Base-by-base conservation (phyloP, 2,329 filamentous ascomycete species). In the Aspergillus chevalieri region DNA sequence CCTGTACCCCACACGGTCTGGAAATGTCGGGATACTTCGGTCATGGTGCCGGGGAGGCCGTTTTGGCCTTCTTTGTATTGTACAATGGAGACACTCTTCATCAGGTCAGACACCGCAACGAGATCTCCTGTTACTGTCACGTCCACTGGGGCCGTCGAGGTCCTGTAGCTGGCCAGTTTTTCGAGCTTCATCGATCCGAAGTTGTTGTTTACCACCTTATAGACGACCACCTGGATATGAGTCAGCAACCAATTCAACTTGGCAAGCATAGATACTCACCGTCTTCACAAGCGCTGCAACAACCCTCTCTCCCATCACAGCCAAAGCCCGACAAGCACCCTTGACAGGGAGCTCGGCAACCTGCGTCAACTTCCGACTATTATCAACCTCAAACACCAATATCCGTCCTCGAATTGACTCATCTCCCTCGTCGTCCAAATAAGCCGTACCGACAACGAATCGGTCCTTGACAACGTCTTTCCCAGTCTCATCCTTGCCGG, bases 261-360 rank as follows among this genome's bases (percentile, higher is more conserved):
- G 10, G 14, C 24, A 46, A 24, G 21, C 44, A 6, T 46, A 21
- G 17, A 12, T 17, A 41, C 74, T 64, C 52, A 94, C 85, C 1
- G 90, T 95, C 71, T 96, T 97, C 50, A 89, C 84, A n/a, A 97
- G 76, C 0, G 86, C 90, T 1, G 89, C 89, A 19, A 96, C 86
- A 44, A 98, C 85, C 52, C 85, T 84, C 51, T 85, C 85, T 21
- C 82, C 82, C 54, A 93, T 77, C 48, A 91, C 81, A 2, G 80
- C 86, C 22, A 98, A 69, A 51, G 86, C 86, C 50, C 90, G 82
- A 65, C 91, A 96, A 1, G 87, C 85, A 2, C 90, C 90, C 62
- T 84, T 89, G 28, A 95, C 77, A 1, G 79, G 76, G 44, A 86
- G 75, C 33, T 86, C 83, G 0, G 82, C 76, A 14, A 96, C 78